These are phyloP conservation scores for Asclepias syriaca DNA, from an alignment of 257 asterid genomes.

Conservation along the genomic window DNA sequence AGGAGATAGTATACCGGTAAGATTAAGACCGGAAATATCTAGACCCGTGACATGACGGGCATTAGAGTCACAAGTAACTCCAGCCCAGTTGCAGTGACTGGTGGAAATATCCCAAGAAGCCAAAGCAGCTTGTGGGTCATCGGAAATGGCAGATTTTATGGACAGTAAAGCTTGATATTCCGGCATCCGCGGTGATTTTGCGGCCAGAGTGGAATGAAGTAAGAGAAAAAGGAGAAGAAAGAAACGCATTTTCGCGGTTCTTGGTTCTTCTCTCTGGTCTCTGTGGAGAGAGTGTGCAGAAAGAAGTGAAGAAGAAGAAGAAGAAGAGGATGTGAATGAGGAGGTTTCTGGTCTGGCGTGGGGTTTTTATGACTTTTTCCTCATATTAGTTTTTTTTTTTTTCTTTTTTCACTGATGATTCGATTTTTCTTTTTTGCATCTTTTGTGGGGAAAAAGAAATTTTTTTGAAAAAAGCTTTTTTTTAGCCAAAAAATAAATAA, in stretches of 20 bases:
- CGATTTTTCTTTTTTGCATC: background rate
- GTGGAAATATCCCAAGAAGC: conserved; percentile 57
- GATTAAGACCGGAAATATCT: conserved; percentile 57
- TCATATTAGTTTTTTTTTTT: background rate
- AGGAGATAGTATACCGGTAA: conserved; percentile 54
- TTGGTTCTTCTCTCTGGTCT: background rate
- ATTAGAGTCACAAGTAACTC: conserved; percentile 66
- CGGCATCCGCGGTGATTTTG: conserved; percentile 33
- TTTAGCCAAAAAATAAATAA: background rate
- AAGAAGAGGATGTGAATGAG: background rate
- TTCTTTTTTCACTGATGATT: background rate
- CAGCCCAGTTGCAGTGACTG: conserved; percentile 63
- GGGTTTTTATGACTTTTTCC: conserved; percentile 3
- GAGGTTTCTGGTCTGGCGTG: background rate
- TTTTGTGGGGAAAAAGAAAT: background rate
- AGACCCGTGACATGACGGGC: conserved; percentile 58
- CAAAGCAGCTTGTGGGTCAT: conserved; percentile 61
- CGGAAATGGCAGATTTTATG: conserved; percentile 55
- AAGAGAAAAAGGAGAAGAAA: conserved; percentile 38
- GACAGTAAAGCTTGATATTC: conserved; percentile 61
- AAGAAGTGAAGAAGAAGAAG: background rate
- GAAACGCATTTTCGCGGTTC: conserved; percentile 21
- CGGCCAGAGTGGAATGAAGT: conserved; percentile 32
- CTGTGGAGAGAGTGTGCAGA: background rate
- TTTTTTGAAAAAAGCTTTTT: background rate